phyloP scores from a whole-genome alignment of 805 yeast species.

The Sugiyamaella valdiviana region DNA sequence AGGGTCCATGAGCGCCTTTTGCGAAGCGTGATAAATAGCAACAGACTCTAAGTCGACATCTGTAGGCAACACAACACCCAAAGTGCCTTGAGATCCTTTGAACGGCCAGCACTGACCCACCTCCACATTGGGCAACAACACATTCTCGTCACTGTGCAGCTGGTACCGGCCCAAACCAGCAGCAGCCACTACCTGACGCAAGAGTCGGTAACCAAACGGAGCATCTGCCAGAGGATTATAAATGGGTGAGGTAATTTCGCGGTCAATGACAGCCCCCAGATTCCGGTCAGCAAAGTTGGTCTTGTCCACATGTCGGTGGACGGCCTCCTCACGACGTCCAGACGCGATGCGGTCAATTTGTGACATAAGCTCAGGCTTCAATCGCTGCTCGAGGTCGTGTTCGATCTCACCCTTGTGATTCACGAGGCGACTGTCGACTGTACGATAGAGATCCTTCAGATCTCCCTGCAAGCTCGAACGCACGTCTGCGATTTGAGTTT shows the following conservation, averaged over 20 bases:
- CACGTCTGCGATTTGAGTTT: neutral
- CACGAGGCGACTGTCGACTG: slow-evolving; percentile 1
- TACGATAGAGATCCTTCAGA: neutral
- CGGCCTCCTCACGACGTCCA: no score
- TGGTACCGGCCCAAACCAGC: slow-evolving; percentile 17
- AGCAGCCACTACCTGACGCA: slow-evolving; percentile 7
- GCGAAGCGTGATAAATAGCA: slow-evolving; percentile 25
- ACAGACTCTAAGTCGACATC: slow-evolving; percentile 21
- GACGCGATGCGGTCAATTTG: neutral
- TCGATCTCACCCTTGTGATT: neutral
- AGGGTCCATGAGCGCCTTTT: slow-evolving; percentile 20
- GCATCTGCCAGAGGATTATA: slow-evolving; percentile 15
- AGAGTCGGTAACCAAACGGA: slow-evolving; percentile 9
- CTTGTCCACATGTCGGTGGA: neutral
- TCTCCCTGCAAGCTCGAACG: neutral
- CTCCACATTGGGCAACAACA: slow-evolving; percentile 18
- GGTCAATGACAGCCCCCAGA: slow-evolving; percentile 26
- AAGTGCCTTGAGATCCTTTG: slow-evolving; percentile 24
- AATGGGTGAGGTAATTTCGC: slow-evolving; percentile 20
- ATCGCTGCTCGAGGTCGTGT: neutral
- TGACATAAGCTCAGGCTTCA: neutral
- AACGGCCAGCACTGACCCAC: slow-evolving; percentile 33
- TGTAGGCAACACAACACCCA: slow-evolving; percentile 25
- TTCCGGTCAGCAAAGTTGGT: slow-evolving; percentile 18
- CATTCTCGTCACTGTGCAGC: slow-evolving; percentile 16